A percentile compares a stretch with the other conserved stretches of the same genome.
phyloP scores from a whole-genome alignment of 2,329 filamentous ascomycete genomes.

The Nothopassalora personata region DNA sequence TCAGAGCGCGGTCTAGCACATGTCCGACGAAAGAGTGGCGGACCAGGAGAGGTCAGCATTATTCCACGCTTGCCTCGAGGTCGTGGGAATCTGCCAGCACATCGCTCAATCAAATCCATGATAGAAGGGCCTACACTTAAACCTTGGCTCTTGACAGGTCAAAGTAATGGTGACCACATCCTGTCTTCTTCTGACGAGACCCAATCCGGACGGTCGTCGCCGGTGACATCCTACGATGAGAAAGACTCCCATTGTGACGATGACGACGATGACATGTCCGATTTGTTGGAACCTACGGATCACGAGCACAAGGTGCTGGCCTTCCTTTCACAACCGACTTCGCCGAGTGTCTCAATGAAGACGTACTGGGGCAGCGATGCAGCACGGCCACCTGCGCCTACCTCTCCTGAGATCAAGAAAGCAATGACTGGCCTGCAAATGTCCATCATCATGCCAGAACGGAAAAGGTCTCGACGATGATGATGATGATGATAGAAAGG shows the following conservation, averaged over 20 bases:
- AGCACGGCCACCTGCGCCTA: constrained; percentile 2
- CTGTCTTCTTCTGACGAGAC: constrained; percentile 21
- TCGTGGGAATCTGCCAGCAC: not conserved
- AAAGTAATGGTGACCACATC: constrained; percentile 1
- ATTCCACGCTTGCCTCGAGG: constrained; percentile 13
- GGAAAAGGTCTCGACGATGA: not conserved
- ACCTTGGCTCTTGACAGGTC: not conserved
- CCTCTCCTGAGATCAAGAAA: constrained; percentile 12
- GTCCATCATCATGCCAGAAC: constrained; percentile 10
- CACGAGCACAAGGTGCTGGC: constrained; percentile 11
- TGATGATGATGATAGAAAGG: not conserved
- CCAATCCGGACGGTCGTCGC: constrained; percentile 20
- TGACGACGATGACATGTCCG: not conserved
- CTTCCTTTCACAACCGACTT: constrained; percentile 20
- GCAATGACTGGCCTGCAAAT: constrained; percentile 15
- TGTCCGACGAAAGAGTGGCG: constrained; percentile 6
- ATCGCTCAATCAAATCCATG: constrained; percentile 17
- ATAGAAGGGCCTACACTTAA: constrained; percentile 1
- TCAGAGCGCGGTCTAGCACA: constrained; percentile 15
- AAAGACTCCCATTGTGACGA: constrained; percentile 14
- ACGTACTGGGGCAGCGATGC: constrained; percentile 11
- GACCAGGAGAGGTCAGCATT: not conserved
- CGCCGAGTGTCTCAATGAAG: constrained; percentile 21
- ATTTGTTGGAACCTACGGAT: not conserved
- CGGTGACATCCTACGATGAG: constrained; percentile 19